These are phyloP conservation scores for Capsicum pubescens DNA, from an alignment of 257 asterid genomes.

Conservation along the genomic window DNA sequence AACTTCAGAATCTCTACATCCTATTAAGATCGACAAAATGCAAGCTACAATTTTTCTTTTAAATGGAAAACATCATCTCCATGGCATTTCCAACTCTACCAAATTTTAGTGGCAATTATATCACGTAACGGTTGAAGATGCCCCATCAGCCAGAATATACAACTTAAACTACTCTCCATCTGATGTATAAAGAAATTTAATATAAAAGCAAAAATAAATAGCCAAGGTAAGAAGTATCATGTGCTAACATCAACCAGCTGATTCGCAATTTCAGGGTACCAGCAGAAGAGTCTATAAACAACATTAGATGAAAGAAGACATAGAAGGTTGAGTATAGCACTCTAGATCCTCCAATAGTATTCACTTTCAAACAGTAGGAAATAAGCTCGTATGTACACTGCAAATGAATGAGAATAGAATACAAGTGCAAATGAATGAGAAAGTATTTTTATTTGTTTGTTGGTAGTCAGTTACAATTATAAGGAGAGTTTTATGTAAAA, in stretches of 20 bases:
- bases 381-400: too few relatives aligned
- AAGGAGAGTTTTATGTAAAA: too few relatives aligned
- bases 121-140: neutral
- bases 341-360: neutral
- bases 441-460: too few relatives aligned
- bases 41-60: neutral
- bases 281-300: neutral
- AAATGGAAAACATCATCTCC: neutral
- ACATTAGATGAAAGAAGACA: neutral
- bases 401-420: too few relatives aligned
- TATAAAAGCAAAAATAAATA: neutral
- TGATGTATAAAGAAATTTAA: neutral
- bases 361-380: neutral
- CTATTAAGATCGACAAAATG: neutral
- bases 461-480: too few relatives aligned
- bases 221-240: neutral
- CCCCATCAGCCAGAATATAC: neutral
- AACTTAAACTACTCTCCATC: neutral
- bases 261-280: neutral
- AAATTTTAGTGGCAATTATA: neutral
- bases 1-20: neutral
- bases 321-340: neutral
- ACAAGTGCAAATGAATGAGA: too few relatives aligned
- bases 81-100: neutral
- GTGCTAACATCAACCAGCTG: constrained; percentile 4